Evolutionary conservation across 306 rosid genomes (phyloP), one percentile per base, ranked within the genome.

Genomic region (Albizia julibrissin): DNA sequence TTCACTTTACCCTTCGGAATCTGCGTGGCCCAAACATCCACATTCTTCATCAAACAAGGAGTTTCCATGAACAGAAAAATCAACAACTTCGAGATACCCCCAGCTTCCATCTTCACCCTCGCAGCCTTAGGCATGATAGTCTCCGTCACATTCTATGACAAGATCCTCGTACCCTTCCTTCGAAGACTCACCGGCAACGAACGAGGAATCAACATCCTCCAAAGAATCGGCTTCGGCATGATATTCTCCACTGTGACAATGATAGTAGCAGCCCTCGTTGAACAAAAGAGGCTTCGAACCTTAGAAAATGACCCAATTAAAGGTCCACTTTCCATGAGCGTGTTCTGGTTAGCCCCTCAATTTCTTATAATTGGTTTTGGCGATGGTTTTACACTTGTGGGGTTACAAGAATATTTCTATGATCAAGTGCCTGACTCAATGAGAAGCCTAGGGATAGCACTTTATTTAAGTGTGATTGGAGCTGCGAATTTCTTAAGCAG

Each of bases 381-480:
- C 22, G 99, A 95, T 40, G 99, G 97, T 8, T 92, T 93, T 19
- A 69, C 95, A 2, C 84, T 95, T 2, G 98, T 93, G 29, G 99
- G 99, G 0, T 82, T 93, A 79, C 99, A 95, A 56, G 99, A 95
- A 79, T 91, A 93, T 24, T 95, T 93, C 42, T 95, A 93, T 44
- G 98, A 90, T 62, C 99, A 95, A 85, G 99, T 91, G 49, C 99
- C 99, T 0, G 99, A 95, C 9, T 90, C 99, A 2, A 95, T 95
- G 99, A 87, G 99, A 71, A 95, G 98, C 78, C 62, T 95, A 24
- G 99, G 98, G 18, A 89, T 95, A 69, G 98, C 98, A 1, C 84
- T 95, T 37, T 95, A 93, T 70, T 68, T 95, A 6, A 89, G 97
- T 56, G 97, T 95, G 27, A 83, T 88, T 14, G 99, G 98, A 2